Evolutionary conservation across 768 basidiomycete genomes (phyloP).

Genomic region (Ramaria rubella): DNA sequence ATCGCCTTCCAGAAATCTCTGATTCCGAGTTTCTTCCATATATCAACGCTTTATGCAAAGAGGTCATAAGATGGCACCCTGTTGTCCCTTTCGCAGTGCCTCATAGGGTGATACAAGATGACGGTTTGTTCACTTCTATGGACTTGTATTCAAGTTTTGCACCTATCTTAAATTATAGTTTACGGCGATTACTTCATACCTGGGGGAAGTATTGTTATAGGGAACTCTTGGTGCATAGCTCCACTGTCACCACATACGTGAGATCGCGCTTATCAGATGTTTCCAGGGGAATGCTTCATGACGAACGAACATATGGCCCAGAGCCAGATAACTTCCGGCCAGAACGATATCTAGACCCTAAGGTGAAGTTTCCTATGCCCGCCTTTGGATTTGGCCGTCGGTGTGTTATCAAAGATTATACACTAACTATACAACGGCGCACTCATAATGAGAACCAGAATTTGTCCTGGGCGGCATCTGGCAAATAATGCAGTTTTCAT

Average conservation of each 20-base stretch:
- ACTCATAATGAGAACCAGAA: background rate
- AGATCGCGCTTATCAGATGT: background rate
- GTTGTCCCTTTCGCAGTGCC: slow-evolving; percentile 4
- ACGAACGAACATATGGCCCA: slow-evolving; percentile 30
- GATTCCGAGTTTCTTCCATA: slow-evolving; percentile 22
- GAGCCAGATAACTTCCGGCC: slow-evolving; percentile 35
- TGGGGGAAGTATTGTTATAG: slow-evolving; percentile 4
- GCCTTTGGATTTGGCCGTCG: slow-evolving; percentile 20
- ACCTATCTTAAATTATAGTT: no score
- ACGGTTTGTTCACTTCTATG: no score
- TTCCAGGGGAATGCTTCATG: slow-evolving; percentile 28
- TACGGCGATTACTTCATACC: slow-evolving; percentile 7
- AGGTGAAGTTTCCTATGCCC: background rate
- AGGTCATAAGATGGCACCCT: slow-evolving; percentile 28
- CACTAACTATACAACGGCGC: no score
- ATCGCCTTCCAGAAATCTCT: slow-evolving; percentile 19
- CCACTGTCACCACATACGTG: background rate
- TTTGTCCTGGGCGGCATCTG: slow-evolving; percentile 15
- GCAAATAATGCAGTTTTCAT: slow-evolving; percentile 9
- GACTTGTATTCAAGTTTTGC: slow-evolving; percentile 27
- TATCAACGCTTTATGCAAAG: slow-evolving; percentile 20
- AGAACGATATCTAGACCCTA: slow-evolving; percentile 26
- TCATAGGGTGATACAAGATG: slow-evolving; percentile 6
- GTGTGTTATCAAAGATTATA: background rate
- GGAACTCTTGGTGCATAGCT: slow-evolving; percentile 3